phyloP scores from a whole-genome alignment of 2,329 filamentous ascomycete species.

The Zymoseptoria passerinii region DNA sequence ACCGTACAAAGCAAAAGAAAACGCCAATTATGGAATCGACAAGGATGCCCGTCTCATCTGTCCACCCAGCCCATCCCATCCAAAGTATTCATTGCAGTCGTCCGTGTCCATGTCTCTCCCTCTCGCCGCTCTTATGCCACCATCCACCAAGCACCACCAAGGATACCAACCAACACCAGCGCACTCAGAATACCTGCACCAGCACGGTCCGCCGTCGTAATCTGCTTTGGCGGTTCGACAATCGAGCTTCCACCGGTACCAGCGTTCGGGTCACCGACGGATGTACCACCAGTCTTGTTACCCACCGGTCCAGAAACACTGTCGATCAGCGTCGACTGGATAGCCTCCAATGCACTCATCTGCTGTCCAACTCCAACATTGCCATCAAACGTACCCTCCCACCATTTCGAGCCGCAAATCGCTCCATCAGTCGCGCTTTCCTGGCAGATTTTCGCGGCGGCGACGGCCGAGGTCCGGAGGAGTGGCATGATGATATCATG shows the following conservation, averaged over 20 bases:
- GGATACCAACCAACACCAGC: slow-evolving; percentile 9
- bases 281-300: slow-evolving; percentile 40
- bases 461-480: slow-evolving; percentile 44
- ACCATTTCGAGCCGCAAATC: slow-evolving; percentile 38
- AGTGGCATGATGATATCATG: slow-evolving; percentile 42
- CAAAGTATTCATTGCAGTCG: neutral
- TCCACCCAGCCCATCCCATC: neutral
- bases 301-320: slow-evolving; percentile 35
- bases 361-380: slow-evolving; percentile 46
- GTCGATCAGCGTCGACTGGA: slow-evolving; percentile 36
- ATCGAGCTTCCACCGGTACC: slow-evolving; percentile 3
- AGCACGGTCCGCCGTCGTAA: slow-evolving; percentile 10
- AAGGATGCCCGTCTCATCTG: neutral
- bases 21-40: neutral
- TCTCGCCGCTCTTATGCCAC: slow-evolving; percentile 6
- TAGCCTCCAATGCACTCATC: slow-evolving; percentile 47
- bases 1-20: neutral
- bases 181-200: slow-evolving; percentile 3
- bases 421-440: slow-evolving; percentile 31
- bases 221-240: slow-evolving; percentile 11
- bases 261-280: neutral
- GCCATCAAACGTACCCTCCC: slow-evolving; percentile 34
- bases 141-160: slow-evolving; percentile 21
- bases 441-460: slow-evolving; percentile 45
- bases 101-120: neutral